Conservation (phyloP, 371 early-diverging fungal genomes). For the Lichtheimia ramosa region DNA sequence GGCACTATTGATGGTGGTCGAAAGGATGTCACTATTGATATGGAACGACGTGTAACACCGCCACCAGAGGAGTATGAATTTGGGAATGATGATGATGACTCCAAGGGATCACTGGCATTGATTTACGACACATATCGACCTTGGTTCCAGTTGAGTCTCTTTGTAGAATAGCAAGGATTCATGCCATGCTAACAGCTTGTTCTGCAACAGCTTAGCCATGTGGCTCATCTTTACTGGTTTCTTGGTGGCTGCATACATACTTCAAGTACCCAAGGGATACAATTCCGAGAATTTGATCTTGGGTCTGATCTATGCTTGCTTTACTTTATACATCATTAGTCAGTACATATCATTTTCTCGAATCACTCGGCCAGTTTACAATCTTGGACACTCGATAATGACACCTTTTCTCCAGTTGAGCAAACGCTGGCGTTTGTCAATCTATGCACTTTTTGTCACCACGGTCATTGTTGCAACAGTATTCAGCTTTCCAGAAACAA, state of each 20-base stretch:
- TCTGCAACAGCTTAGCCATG: conserved; percentile 23
- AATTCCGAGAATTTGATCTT: conserved; percentile 34
- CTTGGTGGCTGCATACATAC: conserved; percentile 37
- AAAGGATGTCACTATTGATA: too few species aligned
- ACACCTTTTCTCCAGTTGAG: conserved; percentile 20
- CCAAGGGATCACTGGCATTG: too few species aligned
- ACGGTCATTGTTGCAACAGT: conserved; percentile 59
- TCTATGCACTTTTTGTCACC: conserved; percentile 37
- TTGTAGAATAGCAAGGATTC: background rate
- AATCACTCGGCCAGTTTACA: conserved; percentile 19
- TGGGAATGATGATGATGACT: too few species aligned
- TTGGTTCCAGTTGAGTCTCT: background rate
- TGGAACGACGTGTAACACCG: too few species aligned
- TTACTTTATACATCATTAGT: conserved; percentile 26
- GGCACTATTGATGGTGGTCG: too few species aligned
- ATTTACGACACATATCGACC: background rate
- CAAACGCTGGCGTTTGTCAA: conserved; percentile 7
- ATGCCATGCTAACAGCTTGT: background rate
- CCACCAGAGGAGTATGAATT: too few species aligned
- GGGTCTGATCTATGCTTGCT: conserved; percentile 35
- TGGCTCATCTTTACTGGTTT: conserved; percentile 45
- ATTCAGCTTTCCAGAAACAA: conserved; percentile 52
- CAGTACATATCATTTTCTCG: conserved; percentile 28
- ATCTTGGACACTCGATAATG: conserved; percentile 6
- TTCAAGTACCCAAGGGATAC: conserved; percentile 48